Conservation (phyloP, 768 basidiomycete genomes). For the Cubamyces sp. region DNA sequence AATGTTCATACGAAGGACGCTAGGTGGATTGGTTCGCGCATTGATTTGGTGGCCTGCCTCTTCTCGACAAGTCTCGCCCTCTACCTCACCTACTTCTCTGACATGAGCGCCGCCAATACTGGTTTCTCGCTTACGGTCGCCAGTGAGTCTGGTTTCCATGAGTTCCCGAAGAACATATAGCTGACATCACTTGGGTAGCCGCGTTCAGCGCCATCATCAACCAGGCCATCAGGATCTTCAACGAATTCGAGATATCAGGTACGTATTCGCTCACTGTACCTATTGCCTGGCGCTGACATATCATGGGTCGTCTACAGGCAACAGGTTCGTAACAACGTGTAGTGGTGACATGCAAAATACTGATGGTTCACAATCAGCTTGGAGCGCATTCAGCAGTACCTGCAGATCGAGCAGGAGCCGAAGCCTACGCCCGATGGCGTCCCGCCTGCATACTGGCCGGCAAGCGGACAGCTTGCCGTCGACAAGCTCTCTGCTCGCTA, state of each 20-base stretch:
- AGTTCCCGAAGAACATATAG: no score
- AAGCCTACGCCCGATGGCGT: conserved; percentile 37
- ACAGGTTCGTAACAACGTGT: conserved; percentile 26
- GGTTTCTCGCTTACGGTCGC: conserved; percentile 64
- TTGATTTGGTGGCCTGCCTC: conserved; percentile 58
- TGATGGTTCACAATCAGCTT: conserved; percentile 23
- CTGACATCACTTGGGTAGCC: conserved; percentile 20
- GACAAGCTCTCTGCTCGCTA: conserved; percentile 50
- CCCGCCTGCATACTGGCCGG: conserved; percentile 59
- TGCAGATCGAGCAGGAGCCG: conserved; percentile 53
- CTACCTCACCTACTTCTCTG: conserved; percentile 52
- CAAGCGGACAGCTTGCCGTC: conserved; percentile 47
- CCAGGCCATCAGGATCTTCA: conserved; percentile 44
- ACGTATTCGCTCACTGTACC: neutral
- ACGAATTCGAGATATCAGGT: conserved; percentile 50
- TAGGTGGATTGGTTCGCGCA: conserved; percentile 49
- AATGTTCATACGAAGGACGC: neutral
- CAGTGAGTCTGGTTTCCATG: conserved; percentile 26
- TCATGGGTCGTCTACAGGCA: neutral
- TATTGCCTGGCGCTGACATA: neutral
- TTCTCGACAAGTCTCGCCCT: conserved; percentile 60
- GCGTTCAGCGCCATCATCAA: conserved; percentile 29
- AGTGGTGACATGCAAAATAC: neutral
- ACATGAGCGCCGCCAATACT: conserved; percentile 43
- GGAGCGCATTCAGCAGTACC: conserved; percentile 50